phyloP scores from a whole-genome alignment of 257 asterid species.

The Lithospermum erythrorhizon region DNA sequence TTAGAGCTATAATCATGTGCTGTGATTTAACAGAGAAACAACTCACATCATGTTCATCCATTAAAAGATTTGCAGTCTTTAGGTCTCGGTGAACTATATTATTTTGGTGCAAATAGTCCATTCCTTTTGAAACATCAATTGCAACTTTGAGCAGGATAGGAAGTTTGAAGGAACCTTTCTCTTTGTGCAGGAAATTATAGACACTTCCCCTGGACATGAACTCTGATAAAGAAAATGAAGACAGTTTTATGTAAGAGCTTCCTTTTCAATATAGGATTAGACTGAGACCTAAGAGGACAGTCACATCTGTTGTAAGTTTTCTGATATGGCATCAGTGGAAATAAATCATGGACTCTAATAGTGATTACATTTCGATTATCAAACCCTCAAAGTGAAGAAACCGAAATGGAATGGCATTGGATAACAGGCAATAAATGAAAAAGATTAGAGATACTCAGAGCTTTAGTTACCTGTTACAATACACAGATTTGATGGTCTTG shows the following conservation, averaged over 20 bases:
- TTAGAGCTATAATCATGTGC: background rate
- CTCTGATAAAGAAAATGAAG: slow-evolving; percentile 19
- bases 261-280: background rate
- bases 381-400: background rate
- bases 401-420: background rate
- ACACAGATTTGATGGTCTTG: slow-evolving; percentile 36
- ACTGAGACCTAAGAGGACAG: background rate
- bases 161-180: slow-evolving; percentile 31
- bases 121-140: slow-evolving; percentile 36
- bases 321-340: background rate
- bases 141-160: slow-evolving; percentile 33
- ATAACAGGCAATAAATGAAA: background rate
- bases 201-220: slow-evolving; percentile 43
- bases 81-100: slow-evolving; percentile 39
- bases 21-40: background rate
- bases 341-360: background rate
- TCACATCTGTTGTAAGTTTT: background rate
- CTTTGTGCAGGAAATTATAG: slow-evolving; percentile 26
- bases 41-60: slow-evolving; percentile 42
- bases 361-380: background rate
- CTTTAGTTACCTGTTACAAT: slow-evolving; percentile 32
- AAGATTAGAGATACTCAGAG: background rate
- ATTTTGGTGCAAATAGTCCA: slow-evolving; percentile 46
- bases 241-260: slow-evolving; percentile 1
- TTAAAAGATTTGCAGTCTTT: slow-evolving; percentile 43